These are phyloP conservation scores for Odontarrhena argentea DNA, from an alignment of 345 rosid species.

Conservation along the genomic window DNA sequence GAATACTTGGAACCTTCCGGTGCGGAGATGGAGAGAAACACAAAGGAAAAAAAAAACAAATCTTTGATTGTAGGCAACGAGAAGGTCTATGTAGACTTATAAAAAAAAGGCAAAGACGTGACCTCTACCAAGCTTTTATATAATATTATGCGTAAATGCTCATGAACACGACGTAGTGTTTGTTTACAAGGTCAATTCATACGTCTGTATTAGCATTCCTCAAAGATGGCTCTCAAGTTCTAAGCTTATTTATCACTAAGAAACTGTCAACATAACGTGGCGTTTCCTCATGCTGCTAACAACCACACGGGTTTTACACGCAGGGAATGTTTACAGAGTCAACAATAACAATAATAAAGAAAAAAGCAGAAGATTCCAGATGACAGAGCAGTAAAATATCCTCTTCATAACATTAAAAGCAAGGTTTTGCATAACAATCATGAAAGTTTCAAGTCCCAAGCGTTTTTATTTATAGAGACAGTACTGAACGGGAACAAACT, in stretches of 20 bases:
- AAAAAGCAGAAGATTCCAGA: slow-evolving; percentile 9
- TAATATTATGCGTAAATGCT: slow-evolving; percentile 5
- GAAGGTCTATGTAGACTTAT: slow-evolving; percentile 14
- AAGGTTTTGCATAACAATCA: slow-evolving; percentile 29
- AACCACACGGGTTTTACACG: neutral
- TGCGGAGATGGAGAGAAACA: slow-evolving; percentile 7
- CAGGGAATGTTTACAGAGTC: slow-evolving; percentile 6
- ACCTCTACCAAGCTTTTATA: slow-evolving; percentile 21
- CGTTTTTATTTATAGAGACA: slow-evolving; percentile 26
- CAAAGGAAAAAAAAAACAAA: slow-evolving; percentile 4
- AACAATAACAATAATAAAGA: neutral
- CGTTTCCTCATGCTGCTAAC: neutral
- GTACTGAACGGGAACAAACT: slow-evolving; percentile 25
- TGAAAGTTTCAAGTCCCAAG: slow-evolving; percentile 19
- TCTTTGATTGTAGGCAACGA: slow-evolving; percentile 9
- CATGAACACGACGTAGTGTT: slow-evolving; percentile 28
- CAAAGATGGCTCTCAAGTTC: slow-evolving; percentile 25
- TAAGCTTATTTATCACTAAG: neutral
- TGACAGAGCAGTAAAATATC: slow-evolving; percentile 15
- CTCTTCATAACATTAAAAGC: slow-evolving; percentile 13
- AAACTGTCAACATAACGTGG: too few species aligned
- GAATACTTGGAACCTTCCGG: neutral
- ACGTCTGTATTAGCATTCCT: slow-evolving; percentile 25
- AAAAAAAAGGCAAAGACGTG: slow-evolving; percentile 37
- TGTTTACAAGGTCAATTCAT: slow-evolving; percentile 34